Percentiles rank a stretch among this genome's conserved stretches.
Evolutionary conservation across 345 rosid species (phyloP).

Genomic region (Theobroma cacao): DNA sequence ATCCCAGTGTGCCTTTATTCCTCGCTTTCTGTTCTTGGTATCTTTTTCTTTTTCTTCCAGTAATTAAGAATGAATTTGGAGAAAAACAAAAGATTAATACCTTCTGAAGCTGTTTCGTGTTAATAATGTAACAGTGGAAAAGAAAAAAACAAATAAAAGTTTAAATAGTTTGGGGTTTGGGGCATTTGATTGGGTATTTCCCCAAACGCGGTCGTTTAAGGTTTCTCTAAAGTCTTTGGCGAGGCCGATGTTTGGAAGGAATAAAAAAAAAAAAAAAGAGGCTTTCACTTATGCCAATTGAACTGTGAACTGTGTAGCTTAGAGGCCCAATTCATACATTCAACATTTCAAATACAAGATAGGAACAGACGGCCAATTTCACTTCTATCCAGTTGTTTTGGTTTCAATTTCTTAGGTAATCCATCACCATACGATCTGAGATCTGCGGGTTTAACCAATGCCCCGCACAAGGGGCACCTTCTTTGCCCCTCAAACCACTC

Average conservation of each 20-base stretch:
- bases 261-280: neutral
- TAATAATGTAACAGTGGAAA: too few species aligned
- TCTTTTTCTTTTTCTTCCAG: too few species aligned
- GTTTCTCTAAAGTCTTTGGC: too few species aligned
- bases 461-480: slow-evolving; percentile 97
- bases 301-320: slow-evolving; percentile 11
- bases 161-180: too few species aligned
- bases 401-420: slow-evolving; percentile 13
- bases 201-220: too few species aligned
- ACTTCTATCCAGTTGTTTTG: slow-evolving; percentile 13
- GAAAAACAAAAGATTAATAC: too few species aligned
- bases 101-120: too few species aligned
- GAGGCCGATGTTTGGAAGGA: too few species aligned
- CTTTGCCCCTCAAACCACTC: slow-evolving; percentile 99
- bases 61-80: too few species aligned
- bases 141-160: too few species aligned
- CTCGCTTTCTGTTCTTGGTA: too few species aligned
- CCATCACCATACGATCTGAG: slow-evolving; percentile 95
- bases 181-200: too few species aligned
- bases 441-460: slow-evolving; percentile 90
- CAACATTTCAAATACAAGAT: slow-evolving; percentile 21
- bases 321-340: slow-evolving; percentile 21
- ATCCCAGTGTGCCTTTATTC: neutral
- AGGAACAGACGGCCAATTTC: slow-evolving; percentile 8
- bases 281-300: slow-evolving; percentile 17